Conservation (phyloP, 345 rosid species). For the Carallia brachiata region DNA sequence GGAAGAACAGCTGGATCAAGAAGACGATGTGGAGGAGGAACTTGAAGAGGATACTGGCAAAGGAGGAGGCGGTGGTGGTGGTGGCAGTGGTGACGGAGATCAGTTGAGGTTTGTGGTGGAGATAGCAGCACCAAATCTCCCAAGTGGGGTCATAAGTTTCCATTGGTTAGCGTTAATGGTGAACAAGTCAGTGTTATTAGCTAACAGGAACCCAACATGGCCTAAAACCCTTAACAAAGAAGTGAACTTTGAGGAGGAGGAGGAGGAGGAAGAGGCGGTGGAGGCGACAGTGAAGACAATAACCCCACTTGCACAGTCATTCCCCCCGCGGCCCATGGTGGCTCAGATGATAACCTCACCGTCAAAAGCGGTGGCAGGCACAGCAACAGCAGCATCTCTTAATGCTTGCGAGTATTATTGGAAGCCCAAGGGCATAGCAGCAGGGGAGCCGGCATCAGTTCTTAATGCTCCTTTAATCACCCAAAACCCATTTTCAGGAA, state of each 20-base stretch:
- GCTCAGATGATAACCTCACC: conserved; percentile 36
- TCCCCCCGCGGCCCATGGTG: conserved; percentile 52
- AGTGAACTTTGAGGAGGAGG: conserved; percentile 24
- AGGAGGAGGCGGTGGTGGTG: conserved; percentile 2
- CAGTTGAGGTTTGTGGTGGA: conserved; percentile 26
- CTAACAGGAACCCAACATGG: conserved; percentile 55
- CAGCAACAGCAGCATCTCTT: conserved; percentile 32
- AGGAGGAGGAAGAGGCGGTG: conserved; percentile 9
- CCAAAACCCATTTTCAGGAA: conserved; percentile 12
- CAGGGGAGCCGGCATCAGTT: neutral
- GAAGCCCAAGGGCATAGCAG: conserved; percentile 41
- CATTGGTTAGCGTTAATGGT: conserved; percentile 53
- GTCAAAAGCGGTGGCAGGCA: conserved; percentile 12
- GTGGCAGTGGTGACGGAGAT: conserved; percentile 11
- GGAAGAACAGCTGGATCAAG: conserved; percentile 20
- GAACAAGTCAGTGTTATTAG: conserved; percentile 46
- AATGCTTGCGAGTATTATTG: conserved; percentile 71
- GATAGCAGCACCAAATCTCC: conserved; percentile 32
- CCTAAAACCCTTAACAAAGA: conserved; percentile 32
- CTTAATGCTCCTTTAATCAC: neutral
- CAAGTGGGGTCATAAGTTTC: conserved; percentile 36
- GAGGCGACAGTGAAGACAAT: conserved; percentile 20
- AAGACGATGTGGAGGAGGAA: conserved; percentile 16
- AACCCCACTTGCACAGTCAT: conserved; percentile 47
- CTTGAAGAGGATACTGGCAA: conserved; percentile 19